Conservation (phyloP, 2,329 filamentous ascomycete species). For the Escovopsis sp. region DNA sequence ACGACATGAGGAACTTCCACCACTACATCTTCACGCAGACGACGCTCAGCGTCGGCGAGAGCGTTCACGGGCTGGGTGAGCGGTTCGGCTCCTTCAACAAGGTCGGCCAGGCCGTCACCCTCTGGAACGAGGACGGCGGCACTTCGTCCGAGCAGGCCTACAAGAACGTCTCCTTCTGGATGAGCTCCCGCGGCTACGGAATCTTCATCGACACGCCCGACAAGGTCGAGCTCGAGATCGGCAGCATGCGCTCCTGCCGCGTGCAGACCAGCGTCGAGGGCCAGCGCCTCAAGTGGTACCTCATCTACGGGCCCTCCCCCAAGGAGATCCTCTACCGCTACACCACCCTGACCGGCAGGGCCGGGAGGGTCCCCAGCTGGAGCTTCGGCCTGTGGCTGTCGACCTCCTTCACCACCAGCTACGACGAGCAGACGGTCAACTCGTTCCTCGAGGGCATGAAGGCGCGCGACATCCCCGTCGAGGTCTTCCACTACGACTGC, state of each 20-base stretch:
- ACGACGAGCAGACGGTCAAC: constrained; percentile 54
- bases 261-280: constrained; percentile 56
- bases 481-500: constrained; percentile 64
- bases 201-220: constrained; percentile 61
- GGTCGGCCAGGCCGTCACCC: constrained; percentile 52
- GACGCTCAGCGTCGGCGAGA: constrained; percentile 43
- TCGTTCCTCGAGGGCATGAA: constrained; percentile 57
- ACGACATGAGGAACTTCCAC: constrained; percentile 27
- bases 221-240: constrained; percentile 56
- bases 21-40: constrained; percentile 45
- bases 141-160: constrained; percentile 58
- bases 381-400: constrained; percentile 65
- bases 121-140: constrained; percentile 51
- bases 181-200: constrained; percentile 60
- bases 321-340: constrained; percentile 59
- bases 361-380: constrained; percentile 54
- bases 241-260: constrained; percentile 56
- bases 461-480: constrained; percentile 47
- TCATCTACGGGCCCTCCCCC: constrained; percentile 56
- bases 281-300: constrained; percentile 58
- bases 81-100: constrained; percentile 66
- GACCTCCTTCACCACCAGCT: constrained; percentile 61
- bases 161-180: constrained; percentile 57
- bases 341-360: constrained; percentile 49
- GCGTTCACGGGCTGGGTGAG: constrained; percentile 61